phyloP scores from a whole-genome alignment of 2,329 filamentous ascomycete genomes.

The Dendrostoma leiphaemia region DNA sequence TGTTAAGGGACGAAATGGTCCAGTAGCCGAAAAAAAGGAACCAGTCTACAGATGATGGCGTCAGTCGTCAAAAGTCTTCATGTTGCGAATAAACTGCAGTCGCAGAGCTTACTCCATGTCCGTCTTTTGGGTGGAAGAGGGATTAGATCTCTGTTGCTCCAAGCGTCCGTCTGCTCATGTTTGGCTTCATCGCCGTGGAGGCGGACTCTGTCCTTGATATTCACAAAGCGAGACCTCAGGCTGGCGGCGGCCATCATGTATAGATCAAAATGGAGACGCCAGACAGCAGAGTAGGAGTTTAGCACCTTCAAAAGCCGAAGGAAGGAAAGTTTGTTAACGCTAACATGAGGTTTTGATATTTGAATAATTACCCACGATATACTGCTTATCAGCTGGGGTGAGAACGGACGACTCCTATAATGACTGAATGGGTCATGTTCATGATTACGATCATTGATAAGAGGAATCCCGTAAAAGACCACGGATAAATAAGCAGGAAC shows the following conservation, averaged over 20 bases:
- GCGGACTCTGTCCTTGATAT: conserved; percentile 12
- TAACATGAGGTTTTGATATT: too few species aligned
- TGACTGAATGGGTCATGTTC: too few species aligned
- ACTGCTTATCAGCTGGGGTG: too few species aligned
- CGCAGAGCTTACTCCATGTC: conserved; percentile 12
- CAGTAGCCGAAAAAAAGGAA: conserved; percentile 18
- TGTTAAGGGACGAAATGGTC: conserved; percentile 35
- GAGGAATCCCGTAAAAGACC: too few species aligned
- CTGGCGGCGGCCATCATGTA: background rate
- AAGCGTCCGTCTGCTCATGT: conserved; percentile 18
- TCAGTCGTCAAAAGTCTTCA: background rate
- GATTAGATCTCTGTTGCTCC: conserved; percentile 19
- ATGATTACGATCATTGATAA: too few species aligned
- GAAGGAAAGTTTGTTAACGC: too few species aligned
- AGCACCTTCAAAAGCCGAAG: background rate
- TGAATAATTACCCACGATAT: too few species aligned
- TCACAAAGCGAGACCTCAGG: background rate
- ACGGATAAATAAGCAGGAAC: too few species aligned
- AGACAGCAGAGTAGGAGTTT: too few species aligned
- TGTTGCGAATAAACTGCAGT: background rate
- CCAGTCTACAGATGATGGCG: conserved; percentile 6
- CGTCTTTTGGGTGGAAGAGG: conserved; percentile 17
- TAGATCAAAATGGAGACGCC: too few species aligned
- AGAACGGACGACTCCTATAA: too few species aligned
- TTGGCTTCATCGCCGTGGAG: conserved; percentile 15